phyloP scores from a whole-genome alignment of 306 rosid species.

The Mucuna pruriens region DNA sequence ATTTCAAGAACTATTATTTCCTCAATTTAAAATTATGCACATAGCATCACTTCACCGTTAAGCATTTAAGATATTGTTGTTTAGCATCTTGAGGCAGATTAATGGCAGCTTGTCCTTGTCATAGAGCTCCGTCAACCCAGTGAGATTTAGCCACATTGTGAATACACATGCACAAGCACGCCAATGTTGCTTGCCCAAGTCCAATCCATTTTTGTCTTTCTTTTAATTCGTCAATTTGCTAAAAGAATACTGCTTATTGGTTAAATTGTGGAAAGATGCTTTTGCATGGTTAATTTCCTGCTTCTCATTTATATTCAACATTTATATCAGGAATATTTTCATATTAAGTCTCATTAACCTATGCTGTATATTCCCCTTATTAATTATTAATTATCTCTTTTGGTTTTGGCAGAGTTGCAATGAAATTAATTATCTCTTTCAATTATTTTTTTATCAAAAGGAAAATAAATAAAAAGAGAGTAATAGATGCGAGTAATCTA shows the following conservation, averaged over 20 bases:
- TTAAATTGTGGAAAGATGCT: background rate
- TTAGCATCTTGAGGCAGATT: background rate
- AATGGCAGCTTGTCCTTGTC: slow-evolving; percentile 20
- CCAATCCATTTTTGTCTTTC: background rate
- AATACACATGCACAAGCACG: background rate
- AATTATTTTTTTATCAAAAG: too few relatives aligned
- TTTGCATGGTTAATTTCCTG: background rate
- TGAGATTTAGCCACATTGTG: background rate
- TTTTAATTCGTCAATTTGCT: background rate
- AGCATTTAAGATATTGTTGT: background rate
- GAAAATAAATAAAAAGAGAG: too few relatives aligned
- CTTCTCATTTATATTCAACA: background rate
- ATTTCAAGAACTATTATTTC: too few relatives aligned
- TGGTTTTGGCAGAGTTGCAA: background rate
- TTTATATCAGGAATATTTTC: background rate
- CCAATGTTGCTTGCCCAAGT: background rate
- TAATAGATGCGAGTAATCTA: background rate
- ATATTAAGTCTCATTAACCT: background rate
- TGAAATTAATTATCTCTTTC: background rate
- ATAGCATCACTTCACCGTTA: background rate
- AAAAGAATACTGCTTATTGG: background rate
- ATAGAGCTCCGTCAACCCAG: background rate
- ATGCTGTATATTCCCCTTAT: background rate
- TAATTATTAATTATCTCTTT: background rate
- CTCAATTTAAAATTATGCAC: background rate